A percentile compares a stretch with the other conserved stretches of the same genome.
These are phyloP conservation scores for Pestalotiopsis sp. DNA, from an alignment of 2,329 filamentous ascomycete species.

Conservation along the genomic window DNA sequence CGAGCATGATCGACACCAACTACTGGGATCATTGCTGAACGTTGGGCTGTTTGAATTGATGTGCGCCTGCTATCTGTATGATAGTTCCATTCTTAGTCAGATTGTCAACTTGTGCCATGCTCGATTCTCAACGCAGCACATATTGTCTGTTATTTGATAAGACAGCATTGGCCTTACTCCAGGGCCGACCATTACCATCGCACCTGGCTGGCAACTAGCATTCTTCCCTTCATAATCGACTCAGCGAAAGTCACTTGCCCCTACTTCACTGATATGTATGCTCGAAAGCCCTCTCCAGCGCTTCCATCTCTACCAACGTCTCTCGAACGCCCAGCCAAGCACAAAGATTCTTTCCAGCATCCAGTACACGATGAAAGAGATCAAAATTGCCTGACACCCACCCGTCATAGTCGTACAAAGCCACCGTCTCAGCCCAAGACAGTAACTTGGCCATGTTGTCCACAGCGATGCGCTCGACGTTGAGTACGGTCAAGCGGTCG, in stretches of 20 bases:
- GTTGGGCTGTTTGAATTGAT: not conserved
- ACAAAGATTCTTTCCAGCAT: conserved; percentile 26
- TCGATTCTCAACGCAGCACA: too few species aligned
- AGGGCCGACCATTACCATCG: too few species aligned
- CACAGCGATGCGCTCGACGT: conserved; percentile 29
- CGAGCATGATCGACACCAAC: not conserved
- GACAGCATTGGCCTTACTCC: too few species aligned
- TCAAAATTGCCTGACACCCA: conserved; percentile 14
- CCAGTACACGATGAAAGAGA: conserved; percentile 15
- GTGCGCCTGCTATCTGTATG: not conserved
- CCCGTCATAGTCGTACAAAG: conserved; percentile 23
- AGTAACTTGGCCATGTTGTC: conserved; percentile 31
- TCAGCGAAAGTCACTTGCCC: too few species aligned
- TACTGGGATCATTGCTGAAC: not conserved
- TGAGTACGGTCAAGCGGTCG: conserved; percentile 30
- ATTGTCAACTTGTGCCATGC: too few species aligned
- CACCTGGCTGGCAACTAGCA: too few species aligned
- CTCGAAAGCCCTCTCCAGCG: conserved; percentile 11
- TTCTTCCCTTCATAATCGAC: too few species aligned
- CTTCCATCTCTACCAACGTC: conserved; percentile 17
- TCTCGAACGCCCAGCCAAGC: conserved; percentile 25
- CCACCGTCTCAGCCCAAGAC: conserved; percentile 32
- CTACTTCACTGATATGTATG: too few species aligned
- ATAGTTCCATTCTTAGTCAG: not conserved
- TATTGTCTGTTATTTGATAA: too few species aligned